phyloP scores from a whole-genome alignment of 2,329 filamentous ascomycete genomes.

The Epichloe gansuensis region DNA sequence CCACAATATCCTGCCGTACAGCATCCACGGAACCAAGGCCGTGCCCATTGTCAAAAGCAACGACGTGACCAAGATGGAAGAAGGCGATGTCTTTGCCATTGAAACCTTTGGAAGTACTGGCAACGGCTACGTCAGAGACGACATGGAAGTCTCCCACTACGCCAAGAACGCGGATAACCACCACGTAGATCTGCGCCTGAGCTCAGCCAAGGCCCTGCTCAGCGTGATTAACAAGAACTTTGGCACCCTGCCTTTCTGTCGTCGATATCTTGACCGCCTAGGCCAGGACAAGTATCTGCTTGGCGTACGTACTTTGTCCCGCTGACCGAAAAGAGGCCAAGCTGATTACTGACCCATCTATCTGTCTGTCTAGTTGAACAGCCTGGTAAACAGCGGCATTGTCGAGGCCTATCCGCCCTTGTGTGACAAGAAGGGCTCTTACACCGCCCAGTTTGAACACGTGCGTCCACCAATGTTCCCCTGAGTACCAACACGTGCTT shows the following conservation, averaged over 20 bases:
- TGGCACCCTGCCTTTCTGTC: slow-evolving; percentile 79
- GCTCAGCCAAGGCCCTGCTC: slow-evolving; percentile 73
- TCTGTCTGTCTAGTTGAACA: slow-evolving; percentile 52
- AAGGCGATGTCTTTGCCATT: slow-evolving; percentile 88
- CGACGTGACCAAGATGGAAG: slow-evolving; percentile 93
- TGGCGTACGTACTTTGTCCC: slow-evolving; percentile 44
- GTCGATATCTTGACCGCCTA: slow-evolving; percentile 82
- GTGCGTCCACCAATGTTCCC: slow-evolving; percentile 40
- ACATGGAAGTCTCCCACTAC: slow-evolving; percentile 86
- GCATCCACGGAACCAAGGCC: slow-evolving; percentile 85
- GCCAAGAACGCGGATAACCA: slow-evolving; percentile 60
- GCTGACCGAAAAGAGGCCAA: neutral
- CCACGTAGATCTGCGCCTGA: slow-evolving; percentile 62
- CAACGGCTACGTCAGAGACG: slow-evolving; percentile 74
- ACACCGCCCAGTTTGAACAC: slow-evolving; percentile 90
- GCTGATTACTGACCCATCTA: neutral
- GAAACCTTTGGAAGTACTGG: slow-evolving; percentile 94
- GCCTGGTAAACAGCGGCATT: slow-evolving; percentile 67
- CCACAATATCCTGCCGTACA: slow-evolving; percentile 79
- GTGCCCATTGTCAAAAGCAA: slow-evolving; percentile 85
- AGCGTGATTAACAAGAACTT: slow-evolving; percentile 95
- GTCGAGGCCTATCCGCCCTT: slow-evolving; percentile 85
- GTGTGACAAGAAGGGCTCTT: slow-evolving; percentile 85
- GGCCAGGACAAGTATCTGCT: slow-evolving; percentile 90
- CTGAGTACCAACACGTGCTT: too few relatives aligned